These are phyloP conservation scores for Hypoxylon subgilvum DNA, from an alignment of 495 filamentous ascomycete species.

Conservation along the genomic window DNA sequence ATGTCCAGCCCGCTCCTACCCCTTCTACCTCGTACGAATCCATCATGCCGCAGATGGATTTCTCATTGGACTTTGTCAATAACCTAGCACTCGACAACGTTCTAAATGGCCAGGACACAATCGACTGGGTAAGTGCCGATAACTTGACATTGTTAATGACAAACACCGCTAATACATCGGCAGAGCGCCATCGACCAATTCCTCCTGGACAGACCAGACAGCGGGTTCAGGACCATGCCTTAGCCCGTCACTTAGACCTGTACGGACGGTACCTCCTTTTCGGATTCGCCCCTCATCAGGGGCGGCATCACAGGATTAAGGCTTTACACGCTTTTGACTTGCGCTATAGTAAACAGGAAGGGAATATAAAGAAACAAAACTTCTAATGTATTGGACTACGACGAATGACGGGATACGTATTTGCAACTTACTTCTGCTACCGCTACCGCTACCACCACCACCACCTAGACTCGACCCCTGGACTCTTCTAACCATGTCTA, in stretches of 20 bases:
- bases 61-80: slow-evolving; percentile 32
- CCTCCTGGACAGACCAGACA: slow-evolving; percentile 39
- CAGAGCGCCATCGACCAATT: slow-evolving; percentile 46
- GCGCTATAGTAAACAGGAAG: too few relatives aligned
- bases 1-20: slow-evolving; percentile 21
- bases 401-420: too few relatives aligned
- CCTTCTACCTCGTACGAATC: slow-evolving; percentile 14
- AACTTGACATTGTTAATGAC: not conserved
- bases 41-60: slow-evolving; percentile 29
- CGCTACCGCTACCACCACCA: too few relatives aligned
- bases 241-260: slow-evolving; percentile 14
- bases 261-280: too few relatives aligned
- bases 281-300: too few relatives aligned
- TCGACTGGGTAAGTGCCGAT: slow-evolving; percentile 50
- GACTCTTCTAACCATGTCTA: too few relatives aligned
- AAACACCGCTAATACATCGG: slow-evolving; percentile 29
- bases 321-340: too few relatives aligned
- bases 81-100: slow-evolving; percentile 38
- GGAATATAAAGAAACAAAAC: too few relatives aligned
- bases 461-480: too few relatives aligned
- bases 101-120: slow-evolving; percentile 34
- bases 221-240: slow-evolving; percentile 20
- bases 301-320: too few relatives aligned
- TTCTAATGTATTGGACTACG: too few relatives aligned
- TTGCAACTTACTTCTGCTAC: too few relatives aligned